Percentiles rank a stretch among this genome's conserved stretches.
phyloP scores from a whole-genome alignment of 2,329 filamentous ascomycete species.

The Alternaria arborescens region DNA sequence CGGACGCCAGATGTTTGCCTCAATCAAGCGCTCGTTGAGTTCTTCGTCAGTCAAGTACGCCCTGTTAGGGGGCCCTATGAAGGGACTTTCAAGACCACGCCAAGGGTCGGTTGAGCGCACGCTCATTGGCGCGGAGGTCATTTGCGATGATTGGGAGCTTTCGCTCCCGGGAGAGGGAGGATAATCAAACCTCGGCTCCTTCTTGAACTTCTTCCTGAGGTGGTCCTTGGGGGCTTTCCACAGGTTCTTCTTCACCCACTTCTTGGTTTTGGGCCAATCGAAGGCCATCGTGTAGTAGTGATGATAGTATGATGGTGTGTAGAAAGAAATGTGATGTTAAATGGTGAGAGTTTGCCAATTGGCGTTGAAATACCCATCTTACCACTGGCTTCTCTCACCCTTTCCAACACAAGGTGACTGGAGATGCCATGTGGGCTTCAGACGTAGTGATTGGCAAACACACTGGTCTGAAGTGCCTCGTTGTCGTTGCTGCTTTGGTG shows the following conservation, averaged over 20 bases:
- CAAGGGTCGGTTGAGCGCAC: not conserved
- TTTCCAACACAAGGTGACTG: slow-evolving; percentile 1
- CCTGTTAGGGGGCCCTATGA: not conserved
- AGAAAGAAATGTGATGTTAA: not conserved
- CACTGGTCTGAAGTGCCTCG: not conserved
- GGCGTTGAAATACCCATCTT: not conserved
- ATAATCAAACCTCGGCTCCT: not conserved
- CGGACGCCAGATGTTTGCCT: not conserved
- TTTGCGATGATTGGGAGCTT: too few relatives aligned
- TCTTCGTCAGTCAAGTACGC: not conserved
- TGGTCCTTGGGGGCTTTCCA: not conserved
- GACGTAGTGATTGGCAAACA: not conserved
- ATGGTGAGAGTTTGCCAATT: slow-evolving; percentile 1
- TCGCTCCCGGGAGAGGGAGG: too few relatives aligned
- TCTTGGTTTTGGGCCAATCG: not conserved
- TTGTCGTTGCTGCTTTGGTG: not conserved
- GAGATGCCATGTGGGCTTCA: not conserved
- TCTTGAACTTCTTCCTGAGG: not conserved
- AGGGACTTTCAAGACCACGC: not conserved
- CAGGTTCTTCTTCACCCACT: not conserved
- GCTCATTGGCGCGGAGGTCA: too few relatives aligned
- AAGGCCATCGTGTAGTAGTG: not conserved
- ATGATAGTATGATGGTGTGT: not conserved
- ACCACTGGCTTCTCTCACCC: not conserved
- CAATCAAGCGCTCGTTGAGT: not conserved